Evolutionary conservation across 257 asterid species (phyloP), one percentile per base, ranked within the genome.

Genomic region (Gardenia jasminoides): DNA sequence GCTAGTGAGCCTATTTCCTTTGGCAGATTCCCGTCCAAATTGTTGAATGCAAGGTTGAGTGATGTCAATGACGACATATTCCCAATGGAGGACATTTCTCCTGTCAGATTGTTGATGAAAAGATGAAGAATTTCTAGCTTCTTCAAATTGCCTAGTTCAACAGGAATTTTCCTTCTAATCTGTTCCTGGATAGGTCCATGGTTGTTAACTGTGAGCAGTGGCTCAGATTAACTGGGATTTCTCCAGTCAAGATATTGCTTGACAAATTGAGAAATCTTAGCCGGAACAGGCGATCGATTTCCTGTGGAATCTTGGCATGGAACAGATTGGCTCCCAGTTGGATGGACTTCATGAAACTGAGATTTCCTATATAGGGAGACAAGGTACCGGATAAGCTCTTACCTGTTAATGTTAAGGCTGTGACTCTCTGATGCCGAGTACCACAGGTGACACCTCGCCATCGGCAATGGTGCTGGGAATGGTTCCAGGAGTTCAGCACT

Each of bases 351-450:
- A 85, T 78, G 46, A 85, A 87, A 30, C 87, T 83, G 39, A 87
- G 81, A 66, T 87, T 87, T 31, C 89, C 91, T 73, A 87, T 44
- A 65, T 79, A 72, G 13, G 87, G 85, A 17, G 89, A 74, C 48
- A 86, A 52, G 30, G 80, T 56, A 47, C 91, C 89, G 9, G 30
- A 65, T 39, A 88, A 26, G 43, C 74, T 84, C n/a, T n/a, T n/a
- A n/a, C n/a, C n/a, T n/a, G n/a, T n/a, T n/a, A n/a, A n/a, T n/a
- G n/a, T n/a, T n/a, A 2, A 78, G 5, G 26, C 36, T 3, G 76
- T 76, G 1, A 82, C 87, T 71, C 87, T 70, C 0, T 0, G 75
- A 50, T 83, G 85, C 13, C 78, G 77, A 0, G 1, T 47, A 28
- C 82, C 52, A 69, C 88, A 82, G 0, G 3, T 36, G 8, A 86